Conservation (phyloP, 345 rosid genomes). For the Isatis tinctoria region DNA sequence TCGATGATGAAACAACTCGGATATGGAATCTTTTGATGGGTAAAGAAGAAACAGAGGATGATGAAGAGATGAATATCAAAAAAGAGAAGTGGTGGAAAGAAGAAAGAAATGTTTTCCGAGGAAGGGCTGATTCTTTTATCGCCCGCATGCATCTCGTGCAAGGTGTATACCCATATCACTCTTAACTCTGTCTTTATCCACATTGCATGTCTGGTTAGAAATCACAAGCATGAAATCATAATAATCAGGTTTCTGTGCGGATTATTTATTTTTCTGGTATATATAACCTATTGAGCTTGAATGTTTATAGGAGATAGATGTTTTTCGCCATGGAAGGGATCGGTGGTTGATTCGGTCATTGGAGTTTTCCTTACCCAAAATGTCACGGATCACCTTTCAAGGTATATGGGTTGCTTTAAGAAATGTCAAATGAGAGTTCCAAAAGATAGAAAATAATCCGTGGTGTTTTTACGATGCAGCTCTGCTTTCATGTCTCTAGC, state of each 20-base stretch:
- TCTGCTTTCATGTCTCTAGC: constrained; percentile 94
- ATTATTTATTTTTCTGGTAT: neutral
- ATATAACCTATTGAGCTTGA: neutral
- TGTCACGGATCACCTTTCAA: constrained; percentile 95
- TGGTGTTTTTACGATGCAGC: constrained; percentile 46
- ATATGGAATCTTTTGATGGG: constrained; percentile 90
- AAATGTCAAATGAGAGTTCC: neutral
- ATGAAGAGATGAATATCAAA: constrained; percentile 43
- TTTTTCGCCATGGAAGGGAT: constrained; percentile 98
- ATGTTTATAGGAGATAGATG: constrained; percentile 79
- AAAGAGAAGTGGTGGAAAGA: constrained; percentile 83
- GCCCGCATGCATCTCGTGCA: constrained; percentile 96
- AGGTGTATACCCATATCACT: constrained; percentile 45
- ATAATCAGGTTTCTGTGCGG: neutral
- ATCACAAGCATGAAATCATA: neutral
- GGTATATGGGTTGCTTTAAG: constrained; percentile 42
- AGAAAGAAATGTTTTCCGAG: constrained; percentile 68
- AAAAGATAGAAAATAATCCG: constrained; percentile 12
- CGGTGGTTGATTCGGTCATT: constrained; percentile 93
- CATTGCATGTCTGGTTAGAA: neutral
- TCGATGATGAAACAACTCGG: constrained; percentile 81
- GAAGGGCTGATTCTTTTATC: constrained; percentile 83
- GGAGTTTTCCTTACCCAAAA: constrained; percentile 97
- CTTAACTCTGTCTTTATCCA: neutral
- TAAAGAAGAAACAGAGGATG: constrained; percentile 50